Conservation (phyloP, 352 stramenopile species). For the Phytophthora uliginosa region DNA sequence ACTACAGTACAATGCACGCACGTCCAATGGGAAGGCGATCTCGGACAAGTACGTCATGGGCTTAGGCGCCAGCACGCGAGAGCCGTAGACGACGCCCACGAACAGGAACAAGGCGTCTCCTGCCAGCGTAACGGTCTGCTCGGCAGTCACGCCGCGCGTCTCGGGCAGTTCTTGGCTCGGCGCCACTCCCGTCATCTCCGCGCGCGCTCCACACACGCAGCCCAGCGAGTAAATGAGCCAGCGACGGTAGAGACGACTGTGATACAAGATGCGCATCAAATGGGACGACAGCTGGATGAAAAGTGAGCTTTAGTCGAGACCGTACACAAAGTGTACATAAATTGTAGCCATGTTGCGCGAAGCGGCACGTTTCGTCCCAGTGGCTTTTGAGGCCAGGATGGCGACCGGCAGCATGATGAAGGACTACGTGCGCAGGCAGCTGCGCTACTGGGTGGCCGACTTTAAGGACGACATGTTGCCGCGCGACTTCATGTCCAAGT, state of each 20-base stretch:
- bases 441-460: constrained; percentile 73
- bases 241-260: constrained; percentile 32
- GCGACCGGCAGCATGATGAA: constrained; percentile 59
- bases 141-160: constrained; percentile 22
- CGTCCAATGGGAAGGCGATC: constrained; percentile 79
- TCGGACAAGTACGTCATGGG: constrained; percentile 85
- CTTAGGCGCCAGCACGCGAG: constrained; percentile 58
- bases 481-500: constrained; percentile 63
- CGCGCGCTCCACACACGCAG: not conserved
- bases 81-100: constrained; percentile 59
- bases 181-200: constrained; percentile 21
- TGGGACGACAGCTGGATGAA: not conserved
- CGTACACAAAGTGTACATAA: not conserved
- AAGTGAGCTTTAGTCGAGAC: not conserved
- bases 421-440: constrained; percentile 74
- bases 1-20: constrained; percentile 30
- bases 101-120: constrained; percentile 63
- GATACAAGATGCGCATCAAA: constrained; percentile 15
- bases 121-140: constrained; percentile 38
- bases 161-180: constrained; percentile 11
- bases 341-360: constrained; percentile 28
- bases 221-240: constrained; percentile 6
- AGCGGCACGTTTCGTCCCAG: constrained; percentile 15
- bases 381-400: constrained; percentile 13
- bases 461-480: constrained; percentile 71